Base-by-base conservation (phyloP, 164 flowering plant species). In the Piper betle region DNA sequence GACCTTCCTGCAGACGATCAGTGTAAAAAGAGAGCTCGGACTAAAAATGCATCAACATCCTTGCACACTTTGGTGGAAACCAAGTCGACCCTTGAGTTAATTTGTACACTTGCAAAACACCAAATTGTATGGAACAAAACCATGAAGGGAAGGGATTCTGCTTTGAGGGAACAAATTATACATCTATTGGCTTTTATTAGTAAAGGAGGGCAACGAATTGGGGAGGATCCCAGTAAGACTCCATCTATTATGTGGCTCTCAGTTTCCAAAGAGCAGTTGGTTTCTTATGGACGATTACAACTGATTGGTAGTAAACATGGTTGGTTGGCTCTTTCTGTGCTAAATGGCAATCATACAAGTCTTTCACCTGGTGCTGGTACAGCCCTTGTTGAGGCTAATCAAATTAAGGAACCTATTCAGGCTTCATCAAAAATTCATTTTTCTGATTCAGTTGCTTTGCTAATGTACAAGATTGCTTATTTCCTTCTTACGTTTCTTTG, bases 151-250 rank as follows among this genome's bases (percentile, higher is more conserved):
- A 68, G 72, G 71, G 88, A 86, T 71, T 81, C 96, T 59, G 77
- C 77, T 55, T 67, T 90, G 39, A 72, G 97, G 68, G 99, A 90
- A 74, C 88, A 69, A 70, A 68, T 81, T 68, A 88, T 93, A 66
- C 99, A 93, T 80, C 83, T 93, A 33, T 80, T 93, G 55, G 92
- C 97, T 58, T 90, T 86, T 69, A 80, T 93, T 52, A 88, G 97
- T 75, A 72, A 80, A 48, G 96, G 83, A 62, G 72, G 70, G 66
- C 96, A 79, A 62, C 78, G 76, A 41, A 53, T 68, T 57, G 84
- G 85, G 61, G 94, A 87, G 60, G 75, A 79, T 60, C 65, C 78
- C 18, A 42, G 72, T 59, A 74, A 76, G 66, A 66, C 60, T 56
- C 70, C 77, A 6, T 84, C 90, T 62, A 77, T 90, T 37, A 59